Evolutionary conservation across 176 grass and related monocot genomes (phyloP).

Genomic region (Musa troglodytarum): DNA sequence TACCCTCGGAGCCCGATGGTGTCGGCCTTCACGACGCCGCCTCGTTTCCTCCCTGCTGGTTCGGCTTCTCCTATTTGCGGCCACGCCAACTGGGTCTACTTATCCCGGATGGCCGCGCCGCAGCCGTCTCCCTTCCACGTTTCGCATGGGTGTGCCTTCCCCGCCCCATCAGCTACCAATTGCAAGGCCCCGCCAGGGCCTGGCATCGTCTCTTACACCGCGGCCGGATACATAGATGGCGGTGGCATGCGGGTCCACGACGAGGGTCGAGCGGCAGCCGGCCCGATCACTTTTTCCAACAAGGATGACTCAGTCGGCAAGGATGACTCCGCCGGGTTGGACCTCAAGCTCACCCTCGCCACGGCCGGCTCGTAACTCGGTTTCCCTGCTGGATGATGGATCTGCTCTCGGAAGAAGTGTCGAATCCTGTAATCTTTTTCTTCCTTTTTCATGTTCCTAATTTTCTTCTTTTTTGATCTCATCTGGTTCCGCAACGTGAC

Average conservation of each 20-base stretch:
- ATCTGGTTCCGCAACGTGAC: no score
- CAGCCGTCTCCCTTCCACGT: slow-evolving; percentile 24
- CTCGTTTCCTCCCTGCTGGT: slow-evolving; percentile 17
- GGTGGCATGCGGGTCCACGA: neutral
- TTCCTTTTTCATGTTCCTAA: no score
- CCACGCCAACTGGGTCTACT: slow-evolving; percentile 22
- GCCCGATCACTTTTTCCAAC: neutral
- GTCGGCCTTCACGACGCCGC: slow-evolving; percentile 16
- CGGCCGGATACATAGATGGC: neutral
- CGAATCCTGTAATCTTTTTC: no score
- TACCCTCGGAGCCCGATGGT: slow-evolving; percentile 19
- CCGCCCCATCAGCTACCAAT: neutral
- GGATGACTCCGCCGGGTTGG: slow-evolving; percentile 36
- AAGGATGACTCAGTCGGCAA: neutral
- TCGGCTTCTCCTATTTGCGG: neutral
- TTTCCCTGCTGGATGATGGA: neutral
- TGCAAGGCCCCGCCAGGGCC: neutral
- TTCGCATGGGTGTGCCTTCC: slow-evolving; percentile 10
- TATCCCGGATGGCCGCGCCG: slow-evolving; percentile 12
- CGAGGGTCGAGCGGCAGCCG: neutral
- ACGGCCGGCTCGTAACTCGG: slow-evolving; percentile 39
- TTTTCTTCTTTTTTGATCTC: no score
- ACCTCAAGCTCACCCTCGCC: slow-evolving; percentile 73
- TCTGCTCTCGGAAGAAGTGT: no score
- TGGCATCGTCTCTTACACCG: neutral